phyloP scores from a whole-genome alignment of 768 basidiomycete genomes.

The Galerina marginata region DNA sequence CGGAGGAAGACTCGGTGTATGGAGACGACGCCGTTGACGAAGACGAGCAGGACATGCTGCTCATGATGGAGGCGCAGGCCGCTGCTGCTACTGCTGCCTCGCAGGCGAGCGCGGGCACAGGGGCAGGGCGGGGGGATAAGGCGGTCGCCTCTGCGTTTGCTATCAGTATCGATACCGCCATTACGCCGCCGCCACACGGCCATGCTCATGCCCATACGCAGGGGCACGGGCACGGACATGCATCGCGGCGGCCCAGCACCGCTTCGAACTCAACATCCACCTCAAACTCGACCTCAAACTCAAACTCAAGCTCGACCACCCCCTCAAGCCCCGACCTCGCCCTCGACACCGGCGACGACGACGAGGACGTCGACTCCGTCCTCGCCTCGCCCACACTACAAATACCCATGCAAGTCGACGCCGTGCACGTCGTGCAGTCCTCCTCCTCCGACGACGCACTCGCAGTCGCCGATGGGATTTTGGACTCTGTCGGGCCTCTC shows the following conservation, averaged over 20 bases:
- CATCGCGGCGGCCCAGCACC: neutral
- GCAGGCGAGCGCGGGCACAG: neutral
- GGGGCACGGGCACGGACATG: no score
- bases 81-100: neutral
- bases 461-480: neutral
- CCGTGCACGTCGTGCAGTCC: conserved; percentile 11
- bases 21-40: conserved; percentile 1
- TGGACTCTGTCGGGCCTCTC: neutral
- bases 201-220: no score
- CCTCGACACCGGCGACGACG: neutral
- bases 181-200: no score
- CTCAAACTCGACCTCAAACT: neutral
- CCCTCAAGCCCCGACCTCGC: neutral
- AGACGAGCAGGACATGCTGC: neutral
- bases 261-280: neutral
- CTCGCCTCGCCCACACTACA: conserved; percentile 12
- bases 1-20: neutral
- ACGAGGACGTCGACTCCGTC: conserved; percentile 13
- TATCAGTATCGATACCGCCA: no score
- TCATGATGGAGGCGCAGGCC: neutral
- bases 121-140: no score
- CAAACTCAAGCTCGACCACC: neutral
- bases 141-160: no score
- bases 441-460: neutral
- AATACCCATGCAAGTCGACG: conserved; percentile 12